Conservation (phyloP, 1,284 basidiomycete species). For the Ustilago loliicola region DNA sequence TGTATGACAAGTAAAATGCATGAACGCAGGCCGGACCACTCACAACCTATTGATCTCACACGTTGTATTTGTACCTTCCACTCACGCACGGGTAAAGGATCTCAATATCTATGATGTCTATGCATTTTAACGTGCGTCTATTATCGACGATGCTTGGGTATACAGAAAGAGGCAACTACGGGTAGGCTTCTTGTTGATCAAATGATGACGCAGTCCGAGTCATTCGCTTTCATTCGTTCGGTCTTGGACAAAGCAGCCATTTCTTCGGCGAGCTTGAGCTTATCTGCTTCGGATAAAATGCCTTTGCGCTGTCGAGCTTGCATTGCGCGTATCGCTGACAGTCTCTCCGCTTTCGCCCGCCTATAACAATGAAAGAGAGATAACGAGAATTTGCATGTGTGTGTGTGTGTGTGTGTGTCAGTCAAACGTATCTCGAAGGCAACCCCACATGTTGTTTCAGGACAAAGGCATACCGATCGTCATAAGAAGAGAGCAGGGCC, state of each 20-base stretch:
- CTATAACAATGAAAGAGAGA: constrained; percentile 19
- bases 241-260: constrained; percentile 51
- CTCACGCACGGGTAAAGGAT: background rate
- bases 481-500: constrained; percentile 12
- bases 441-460: background rate
- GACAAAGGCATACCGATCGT: constrained; percentile 40
- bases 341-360: constrained; percentile 56
- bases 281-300: constrained; percentile 52
- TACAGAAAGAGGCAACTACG: background rate
- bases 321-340: constrained; percentile 57
- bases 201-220: constrained; percentile 50
- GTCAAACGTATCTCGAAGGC: background rate
- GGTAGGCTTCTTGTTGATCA: constrained; percentile 9
- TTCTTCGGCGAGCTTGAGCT: constrained; percentile 58
- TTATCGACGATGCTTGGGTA: background rate
- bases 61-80: background rate
- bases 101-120: background rate
- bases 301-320: constrained; percentile 58
- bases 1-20: constrained; percentile 29
- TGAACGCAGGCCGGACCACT: no score
- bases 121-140: background rate
- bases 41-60: no score
- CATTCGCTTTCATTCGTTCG: constrained; percentile 31
- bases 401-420: background rate
- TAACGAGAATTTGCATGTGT: background rate